Percentiles rank a stretch among this genome's conserved stretches.
Evolutionary conservation across 2,329 filamentous ascomycete genomes (phyloP).

Genomic region (Pseudophaeomoniella oleicola): DNA sequence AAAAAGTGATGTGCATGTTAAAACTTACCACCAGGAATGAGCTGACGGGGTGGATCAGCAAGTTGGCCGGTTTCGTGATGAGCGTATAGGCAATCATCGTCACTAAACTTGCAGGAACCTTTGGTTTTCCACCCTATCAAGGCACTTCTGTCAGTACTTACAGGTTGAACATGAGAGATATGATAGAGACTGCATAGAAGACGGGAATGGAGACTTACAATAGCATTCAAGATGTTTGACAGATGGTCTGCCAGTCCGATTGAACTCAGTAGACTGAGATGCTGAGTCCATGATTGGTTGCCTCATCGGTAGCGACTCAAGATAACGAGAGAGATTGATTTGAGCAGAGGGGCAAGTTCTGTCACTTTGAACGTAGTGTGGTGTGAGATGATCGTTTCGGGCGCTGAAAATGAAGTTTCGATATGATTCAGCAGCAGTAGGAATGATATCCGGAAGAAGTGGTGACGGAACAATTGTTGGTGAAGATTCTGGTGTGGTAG

Average conservation of each 20-base stretch:
- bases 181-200: slow-evolving; percentile 1
- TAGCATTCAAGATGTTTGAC: background rate
- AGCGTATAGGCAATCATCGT: slow-evolving; percentile 15
- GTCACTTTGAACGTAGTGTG: background rate
- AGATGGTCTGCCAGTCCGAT: background rate
- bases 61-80: slow-evolving; percentile 14
- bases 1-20: background rate
- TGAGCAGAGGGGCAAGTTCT: background rate
- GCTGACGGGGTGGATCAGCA: slow-evolving; percentile 7
- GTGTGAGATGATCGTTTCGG: background rate
- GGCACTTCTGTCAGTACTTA: background rate
- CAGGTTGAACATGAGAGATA: slow-evolving; percentile 2
- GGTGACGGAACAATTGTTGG: slow-evolving; percentile 1
- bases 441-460: background rate
- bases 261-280: slow-evolving; percentile 5
- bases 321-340: background rate
- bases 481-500: background rate
- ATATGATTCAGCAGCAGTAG: slow-evolving; percentile 1
- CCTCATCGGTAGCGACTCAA: slow-evolving; percentile 2
- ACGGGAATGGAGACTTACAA: background rate
- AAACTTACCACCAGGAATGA: slow-evolving; percentile 7
- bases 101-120: slow-evolving; percentile 12
- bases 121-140: slow-evolving; percentile 13
- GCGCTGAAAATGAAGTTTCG: background rate
- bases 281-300: slow-evolving; percentile 1